Base-by-base conservation (phyloP, 768 basidiomycete genomes). In the Fomitopsis serialis region DNA sequence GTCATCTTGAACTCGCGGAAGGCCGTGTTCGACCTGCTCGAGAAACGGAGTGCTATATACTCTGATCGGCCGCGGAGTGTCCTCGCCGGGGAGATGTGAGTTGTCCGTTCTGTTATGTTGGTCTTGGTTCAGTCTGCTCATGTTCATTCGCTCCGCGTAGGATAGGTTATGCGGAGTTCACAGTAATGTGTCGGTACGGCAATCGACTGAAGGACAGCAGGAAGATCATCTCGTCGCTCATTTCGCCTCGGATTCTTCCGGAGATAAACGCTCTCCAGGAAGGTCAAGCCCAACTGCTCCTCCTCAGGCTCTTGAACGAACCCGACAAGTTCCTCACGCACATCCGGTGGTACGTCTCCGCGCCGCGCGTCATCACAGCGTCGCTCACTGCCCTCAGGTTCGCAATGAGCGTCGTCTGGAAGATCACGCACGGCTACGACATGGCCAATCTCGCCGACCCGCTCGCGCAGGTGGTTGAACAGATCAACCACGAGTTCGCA, bases 21-120 rank as follows among this genome's bases (percentile, higher is more conserved):
- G 13, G 42, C 43, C 10, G 52, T 58, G 19, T 24, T 35, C n/a
- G 63, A 64, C 12, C 45, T 64, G 4, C 50, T 64, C n/a, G 61
- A 64, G 13, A 60, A 61, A 42, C 50, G 58, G 15, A 55, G 61
- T 27, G 52, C 59, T 17, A 59, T 58, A 3, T 60, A 62, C 24
- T 62, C 61, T 7, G 62, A 63, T 42, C 36, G 64, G 9, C 54
- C 54, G 5, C 17, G 32, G 22, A 68, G 87, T 23, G 72, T 84
- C 43, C 88, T 90, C 86, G 72, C 69, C 10, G 80, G 82, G 22
- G 87, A 89, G 52, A 72, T 89, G 77, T 87, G 60, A 61, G 82
- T 80, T 23, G n/a, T 19, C 32, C 25, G 29, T 35, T n/a, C n/a
- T n/a, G n/a, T n/a, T n/a, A n/a, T n/a, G n/a, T n/a, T n/a, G n/a